phyloP scores from a whole-genome alignment of 768 basidiomycete species.

The Suillus americanus region DNA sequence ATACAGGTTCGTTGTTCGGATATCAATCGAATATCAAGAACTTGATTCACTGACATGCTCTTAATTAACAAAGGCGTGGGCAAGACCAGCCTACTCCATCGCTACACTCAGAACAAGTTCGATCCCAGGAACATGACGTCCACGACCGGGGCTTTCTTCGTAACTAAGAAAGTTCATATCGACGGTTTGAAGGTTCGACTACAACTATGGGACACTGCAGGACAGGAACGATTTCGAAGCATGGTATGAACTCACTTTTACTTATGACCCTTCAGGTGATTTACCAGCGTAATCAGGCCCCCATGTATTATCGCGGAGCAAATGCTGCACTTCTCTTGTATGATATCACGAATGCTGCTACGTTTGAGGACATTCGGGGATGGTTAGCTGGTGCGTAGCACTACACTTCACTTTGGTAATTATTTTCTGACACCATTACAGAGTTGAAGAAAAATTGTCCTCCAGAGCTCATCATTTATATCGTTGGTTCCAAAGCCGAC shows the following conservation, averaged over 20 bases:
- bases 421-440: conserved; percentile 25
- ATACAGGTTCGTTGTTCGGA: conserved; percentile 46
- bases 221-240: conserved; percentile 89
- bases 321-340: conserved; percentile 93
- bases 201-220: conserved; percentile 92
- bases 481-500: conserved; percentile 93
- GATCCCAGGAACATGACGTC: conserved; percentile 86
- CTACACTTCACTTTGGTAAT: not conserved
- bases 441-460: conserved; percentile 90
- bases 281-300: conserved; percentile 54
- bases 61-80: conserved; percentile 64
- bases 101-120: conserved; percentile 90
- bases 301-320: conserved; percentile 96
- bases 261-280: conserved; percentile 10
- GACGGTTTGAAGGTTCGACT: conserved; percentile 84
- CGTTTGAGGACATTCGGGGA: conserved; percentile 87
- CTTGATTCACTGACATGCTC: conserved; percentile 17
- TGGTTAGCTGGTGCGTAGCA: conserved; percentile 78
- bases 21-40: conserved; percentile 1
- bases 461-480: conserved; percentile 88
- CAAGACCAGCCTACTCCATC: conserved; percentile 87
- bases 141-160: conserved; percentile 91
- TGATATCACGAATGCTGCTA: conserved; percentile 88
- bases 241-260: conserved; percentile 55
- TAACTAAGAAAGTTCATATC: conserved; percentile 87